Percentiles rank a stretch among this genome's conserved stretches.
These are phyloP conservation scores for Fusarium aywerte DNA, from an alignment of 2,329 filamentous ascomycete genomes.

Conservation along the genomic window DNA sequence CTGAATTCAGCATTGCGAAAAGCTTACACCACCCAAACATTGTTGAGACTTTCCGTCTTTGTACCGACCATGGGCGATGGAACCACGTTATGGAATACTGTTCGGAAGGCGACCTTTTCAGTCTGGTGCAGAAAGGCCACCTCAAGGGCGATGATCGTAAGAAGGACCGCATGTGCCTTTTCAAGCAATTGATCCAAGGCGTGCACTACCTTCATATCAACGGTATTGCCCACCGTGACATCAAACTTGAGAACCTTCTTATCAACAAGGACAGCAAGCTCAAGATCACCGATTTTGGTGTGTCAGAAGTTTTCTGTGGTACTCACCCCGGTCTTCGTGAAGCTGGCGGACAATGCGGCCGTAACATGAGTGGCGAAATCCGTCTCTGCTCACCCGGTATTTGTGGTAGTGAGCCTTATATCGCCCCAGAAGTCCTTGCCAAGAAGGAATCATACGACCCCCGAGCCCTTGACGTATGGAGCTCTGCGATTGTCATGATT, in stretches of 20 bases:
- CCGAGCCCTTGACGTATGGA: constrained; percentile 86
- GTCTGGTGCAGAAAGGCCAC: constrained; percentile 76
- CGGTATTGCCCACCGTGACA: constrained; percentile 89
- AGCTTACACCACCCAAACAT: constrained; percentile 88
- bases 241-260: constrained; percentile 89
- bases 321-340: constrained; percentile 81
- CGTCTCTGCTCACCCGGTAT: constrained; percentile 81
- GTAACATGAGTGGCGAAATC: constrained; percentile 74
- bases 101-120: constrained; percentile 81
- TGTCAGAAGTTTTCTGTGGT: constrained; percentile 86
- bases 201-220: constrained; percentile 83
- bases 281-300: constrained; percentile 93
- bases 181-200: constrained; percentile 88
- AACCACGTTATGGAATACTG: constrained; percentile 97
- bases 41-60: constrained; percentile 81
- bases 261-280: constrained; percentile 82
- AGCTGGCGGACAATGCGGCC: constrained; percentile 77
- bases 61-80: constrained; percentile 79
- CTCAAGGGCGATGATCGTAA: constrained; percentile 72
- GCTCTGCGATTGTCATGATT: constrained; percentile 83
- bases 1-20: constrained; percentile 88
- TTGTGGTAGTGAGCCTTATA: constrained; percentile 87
- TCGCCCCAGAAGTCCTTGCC: constrained; percentile 83
- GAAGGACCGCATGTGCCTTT: constrained; percentile 81
- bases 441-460: constrained; percentile 76